Percentiles rank a stretch among this genome's conserved stretches.
These are phyloP conservation scores for Elaeis oleifera DNA, from an alignment of 202 grass and related monocot species.

Conservation along the genomic window DNA sequence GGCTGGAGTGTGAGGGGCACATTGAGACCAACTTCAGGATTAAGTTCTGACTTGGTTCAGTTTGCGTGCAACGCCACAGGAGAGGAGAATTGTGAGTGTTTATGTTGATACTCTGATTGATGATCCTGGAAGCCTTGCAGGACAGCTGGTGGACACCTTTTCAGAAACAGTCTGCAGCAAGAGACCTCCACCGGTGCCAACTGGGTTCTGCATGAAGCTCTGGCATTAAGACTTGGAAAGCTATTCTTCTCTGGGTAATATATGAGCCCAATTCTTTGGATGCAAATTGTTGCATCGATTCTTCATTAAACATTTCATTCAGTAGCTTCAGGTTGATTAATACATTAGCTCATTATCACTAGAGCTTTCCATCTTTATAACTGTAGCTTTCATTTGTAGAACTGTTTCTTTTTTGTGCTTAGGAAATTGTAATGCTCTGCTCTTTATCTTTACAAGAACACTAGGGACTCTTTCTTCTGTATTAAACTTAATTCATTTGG, in stretches of 20 bases:
- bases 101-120: constrained; percentile 9
- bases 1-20: constrained; percentile 1
- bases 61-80: constrained; percentile 1
- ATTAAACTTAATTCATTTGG: too few species aligned
- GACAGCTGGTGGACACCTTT: constrained; percentile 5
- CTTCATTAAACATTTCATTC: too few species aligned
- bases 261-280: constrained; percentile 2
- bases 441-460: too few species aligned
- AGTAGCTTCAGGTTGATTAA: too few species aligned
- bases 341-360: too few species aligned
- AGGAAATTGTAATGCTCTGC: too few species aligned
- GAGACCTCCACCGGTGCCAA: not conserved
- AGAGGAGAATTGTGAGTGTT: not conserved
- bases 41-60: constrained; percentile 6
- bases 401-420: too few species aligned
- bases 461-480: too few species aligned
- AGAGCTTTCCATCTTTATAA: too few species aligned
- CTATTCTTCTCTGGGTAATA: too few species aligned
- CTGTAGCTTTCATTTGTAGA: too few species aligned
- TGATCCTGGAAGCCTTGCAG: constrained; percentile 3
- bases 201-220: constrained; percentile 4
- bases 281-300: too few species aligned
- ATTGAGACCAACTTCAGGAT: not conserved
- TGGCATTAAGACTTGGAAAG: not conserved
- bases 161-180: not conserved